Conservation (phyloP, 768 basidiomycete genomes). For the Royoungia palumana region DNA sequence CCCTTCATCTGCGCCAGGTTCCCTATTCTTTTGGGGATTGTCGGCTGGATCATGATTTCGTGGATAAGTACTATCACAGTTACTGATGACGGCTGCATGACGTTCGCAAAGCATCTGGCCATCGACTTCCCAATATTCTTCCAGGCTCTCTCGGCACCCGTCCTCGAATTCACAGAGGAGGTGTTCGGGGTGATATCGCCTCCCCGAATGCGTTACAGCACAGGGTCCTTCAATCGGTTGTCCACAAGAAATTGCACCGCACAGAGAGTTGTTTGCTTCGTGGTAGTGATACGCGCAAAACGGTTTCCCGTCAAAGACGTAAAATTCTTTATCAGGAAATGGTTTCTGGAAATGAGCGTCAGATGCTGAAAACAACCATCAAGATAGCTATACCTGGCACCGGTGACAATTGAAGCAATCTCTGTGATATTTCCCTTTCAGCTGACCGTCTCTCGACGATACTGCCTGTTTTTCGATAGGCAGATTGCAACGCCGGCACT, state of each 20-base stretch:
- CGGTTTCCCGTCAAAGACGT: slow-evolving; percentile 87
- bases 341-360: slow-evolving; percentile 54
- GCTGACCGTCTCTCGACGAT: slow-evolving; percentile 86
- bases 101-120: slow-evolving; percentile 82
- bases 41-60: slow-evolving; percentile 12
- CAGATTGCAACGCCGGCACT: slow-evolving; percentile 85
- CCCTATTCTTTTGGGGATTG: slow-evolving; percentile 6
- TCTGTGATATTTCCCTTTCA: slow-evolving; percentile 93
- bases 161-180: slow-evolving; percentile 73
- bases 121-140: slow-evolving; percentile 89
- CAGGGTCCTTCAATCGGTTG: slow-evolving; percentile 93
- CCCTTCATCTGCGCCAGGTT: slow-evolving; percentile 32
- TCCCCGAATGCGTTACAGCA: slow-evolving; percentile 78
- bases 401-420: slow-evolving; percentile 86
- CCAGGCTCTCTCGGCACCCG: slow-evolving; percentile 53
- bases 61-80: slow-evolving; percentile 23
- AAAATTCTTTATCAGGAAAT: slow-evolving; percentile 90
- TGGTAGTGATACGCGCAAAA: slow-evolving; percentile 93
- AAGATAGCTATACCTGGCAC: slow-evolving; percentile 58
- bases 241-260: slow-evolving; percentile 72
- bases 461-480: slow-evolving; percentile 92
- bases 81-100: slow-evolving; percentile 49
- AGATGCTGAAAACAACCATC: neutral
- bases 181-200: slow-evolving; percentile 86
- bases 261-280: slow-evolving; percentile 86